phyloP scores from a whole-genome alignment of 148 eudicot genomes.

The Amaranthus cruentus region DNA sequence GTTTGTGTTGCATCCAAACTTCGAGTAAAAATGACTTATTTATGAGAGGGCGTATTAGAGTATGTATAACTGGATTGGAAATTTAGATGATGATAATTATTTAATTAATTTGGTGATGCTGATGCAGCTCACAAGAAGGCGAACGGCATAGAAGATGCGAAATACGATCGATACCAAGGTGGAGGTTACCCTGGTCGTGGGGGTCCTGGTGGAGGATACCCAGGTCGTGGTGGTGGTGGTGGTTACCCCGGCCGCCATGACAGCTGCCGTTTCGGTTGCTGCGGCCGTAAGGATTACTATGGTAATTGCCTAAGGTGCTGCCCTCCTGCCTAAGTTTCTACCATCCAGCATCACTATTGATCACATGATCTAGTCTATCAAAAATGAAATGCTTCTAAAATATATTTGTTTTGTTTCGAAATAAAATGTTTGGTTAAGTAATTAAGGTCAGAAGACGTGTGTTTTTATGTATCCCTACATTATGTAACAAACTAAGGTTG shows the following conservation, averaged over 20 bases:
- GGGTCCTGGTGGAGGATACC: conserved; percentile 3
- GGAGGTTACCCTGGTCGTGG: conserved; percentile 3
- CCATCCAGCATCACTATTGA: no score
- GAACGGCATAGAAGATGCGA: conserved; percentile 6
- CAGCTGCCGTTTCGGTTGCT: conserved; percentile 13
- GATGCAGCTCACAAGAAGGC: not conserved
- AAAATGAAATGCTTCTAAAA: no score
- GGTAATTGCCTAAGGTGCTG: conserved; percentile 12
- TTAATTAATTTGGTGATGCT: not conserved
- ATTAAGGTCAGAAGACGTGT: no score
- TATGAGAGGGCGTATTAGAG: no score
- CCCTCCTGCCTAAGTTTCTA: not conserved
- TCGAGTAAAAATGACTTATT: no score
- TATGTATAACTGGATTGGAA: no score
- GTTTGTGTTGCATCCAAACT: no score
- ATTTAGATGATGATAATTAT: not conserved
- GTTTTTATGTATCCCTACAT: no score
- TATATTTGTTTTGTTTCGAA: no score
- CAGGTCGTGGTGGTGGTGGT: conserved; percentile 5
- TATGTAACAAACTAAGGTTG: no score
- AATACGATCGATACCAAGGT: not conserved
- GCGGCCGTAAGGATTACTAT: conserved; percentile 7
- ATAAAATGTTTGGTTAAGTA: no score
- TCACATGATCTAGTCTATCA: no score
- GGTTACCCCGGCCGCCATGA: not conserved